Evolutionary conservation across 352 stramenopile genomes (phyloP).

Genomic region (Pythium biforme): DNA sequence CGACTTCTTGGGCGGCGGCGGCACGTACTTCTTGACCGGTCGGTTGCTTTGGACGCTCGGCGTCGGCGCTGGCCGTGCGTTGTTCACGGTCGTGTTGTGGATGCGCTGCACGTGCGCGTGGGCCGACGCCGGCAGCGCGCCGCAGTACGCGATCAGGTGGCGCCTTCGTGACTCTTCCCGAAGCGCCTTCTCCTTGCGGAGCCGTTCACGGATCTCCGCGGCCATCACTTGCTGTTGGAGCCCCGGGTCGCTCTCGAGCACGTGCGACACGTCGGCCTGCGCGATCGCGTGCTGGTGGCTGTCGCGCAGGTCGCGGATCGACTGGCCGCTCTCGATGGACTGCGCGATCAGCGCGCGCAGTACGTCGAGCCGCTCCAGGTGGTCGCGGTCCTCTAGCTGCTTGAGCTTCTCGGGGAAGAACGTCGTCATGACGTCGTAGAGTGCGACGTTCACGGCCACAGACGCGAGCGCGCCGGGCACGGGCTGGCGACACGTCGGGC

Average conservation of each 20-base stretch:
- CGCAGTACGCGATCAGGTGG: constrained; percentile 38
- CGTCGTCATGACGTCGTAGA: constrained; percentile 33
- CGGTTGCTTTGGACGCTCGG: constrained; percentile 26
- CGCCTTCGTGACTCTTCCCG: constrained; percentile 39
- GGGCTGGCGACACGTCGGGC: constrained; percentile 38
- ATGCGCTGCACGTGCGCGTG: constrained; percentile 15
- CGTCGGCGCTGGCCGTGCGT: constrained; percentile 9
- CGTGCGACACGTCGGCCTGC: constrained; percentile 30
- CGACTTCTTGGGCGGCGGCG: constrained; percentile 22
- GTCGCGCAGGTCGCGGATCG: not conserved
- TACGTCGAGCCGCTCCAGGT: constrained; percentile 29
- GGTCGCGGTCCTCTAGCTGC: constrained; percentile 31
- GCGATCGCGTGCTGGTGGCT: constrained; percentile 15
- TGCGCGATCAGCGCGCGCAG: constrained; percentile 32
- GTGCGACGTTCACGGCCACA: constrained; percentile 33
- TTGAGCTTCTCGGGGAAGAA: constrained; percentile 34
- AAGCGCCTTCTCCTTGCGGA: constrained; percentile 41
- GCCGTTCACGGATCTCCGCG: constrained; percentile 40
- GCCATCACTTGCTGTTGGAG: constrained; percentile 42
- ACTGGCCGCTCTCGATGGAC: constrained; percentile 7
- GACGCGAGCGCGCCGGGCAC: constrained; percentile 8
- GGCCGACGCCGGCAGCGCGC: constrained; percentile 12
- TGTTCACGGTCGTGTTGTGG: not conserved
- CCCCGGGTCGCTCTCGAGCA: constrained; percentile 35
- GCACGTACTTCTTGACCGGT: constrained; percentile 25